These are phyloP conservation scores for Epithemia pelagica DNA, from an alignment of 108 stramenopile genomes.

Conservation along the genomic window DNA sequence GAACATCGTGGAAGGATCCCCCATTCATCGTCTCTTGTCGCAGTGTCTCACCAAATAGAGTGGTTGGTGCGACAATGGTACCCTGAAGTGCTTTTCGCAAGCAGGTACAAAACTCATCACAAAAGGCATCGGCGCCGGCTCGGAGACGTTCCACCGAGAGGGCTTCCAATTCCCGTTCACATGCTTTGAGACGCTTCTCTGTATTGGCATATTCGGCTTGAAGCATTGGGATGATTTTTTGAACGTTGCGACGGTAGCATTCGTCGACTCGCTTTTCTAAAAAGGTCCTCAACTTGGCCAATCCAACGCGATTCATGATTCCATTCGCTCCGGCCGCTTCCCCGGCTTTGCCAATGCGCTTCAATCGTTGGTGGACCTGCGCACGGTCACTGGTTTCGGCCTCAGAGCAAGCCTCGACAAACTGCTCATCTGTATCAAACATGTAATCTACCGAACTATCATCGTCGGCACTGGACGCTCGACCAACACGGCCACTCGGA, in stretches of 20 bases:
- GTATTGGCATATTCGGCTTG: slow-evolving; percentile 69
- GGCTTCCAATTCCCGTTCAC: slow-evolving; percentile 75
- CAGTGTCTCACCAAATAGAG: slow-evolving; percentile 81
- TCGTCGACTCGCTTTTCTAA: slow-evolving; percentile 87
- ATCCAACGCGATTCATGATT: slow-evolving; percentile 50
- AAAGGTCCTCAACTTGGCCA: slow-evolving; percentile 73
- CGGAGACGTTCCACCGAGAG: slow-evolving; percentile 75
- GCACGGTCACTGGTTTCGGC: slow-evolving; percentile 51
- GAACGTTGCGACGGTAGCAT: slow-evolving; percentile 84
- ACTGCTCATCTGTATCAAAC: slow-evolving; percentile 74
- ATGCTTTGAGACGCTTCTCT: slow-evolving; percentile 58
- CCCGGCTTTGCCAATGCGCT: slow-evolving; percentile 19
- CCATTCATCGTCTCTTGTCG: slow-evolving; percentile 72
- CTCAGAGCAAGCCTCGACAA: slow-evolving; percentile 58
- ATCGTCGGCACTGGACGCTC: slow-evolving; percentile 3
- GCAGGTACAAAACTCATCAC: slow-evolving; percentile 78
- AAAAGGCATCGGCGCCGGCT: slow-evolving; percentile 71
- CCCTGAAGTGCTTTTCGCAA: slow-evolving; percentile 76
- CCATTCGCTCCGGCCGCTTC: slow-evolving; percentile 25
- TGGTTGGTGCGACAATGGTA: slow-evolving; percentile 73
- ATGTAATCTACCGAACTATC: slow-evolving; percentile 23
- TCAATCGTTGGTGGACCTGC: slow-evolving; percentile 31
- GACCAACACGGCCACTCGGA: slow-evolving; percentile 82
- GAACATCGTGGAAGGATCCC: slow-evolving; percentile 69
- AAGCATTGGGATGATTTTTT: slow-evolving; percentile 86